A percentile compares a stretch with the other conserved stretches of the same genome.
These are phyloP conservation scores for Lathyrus tuberosus DNA, from an alignment of 306 rosid genomes.

Conservation along the genomic window DNA sequence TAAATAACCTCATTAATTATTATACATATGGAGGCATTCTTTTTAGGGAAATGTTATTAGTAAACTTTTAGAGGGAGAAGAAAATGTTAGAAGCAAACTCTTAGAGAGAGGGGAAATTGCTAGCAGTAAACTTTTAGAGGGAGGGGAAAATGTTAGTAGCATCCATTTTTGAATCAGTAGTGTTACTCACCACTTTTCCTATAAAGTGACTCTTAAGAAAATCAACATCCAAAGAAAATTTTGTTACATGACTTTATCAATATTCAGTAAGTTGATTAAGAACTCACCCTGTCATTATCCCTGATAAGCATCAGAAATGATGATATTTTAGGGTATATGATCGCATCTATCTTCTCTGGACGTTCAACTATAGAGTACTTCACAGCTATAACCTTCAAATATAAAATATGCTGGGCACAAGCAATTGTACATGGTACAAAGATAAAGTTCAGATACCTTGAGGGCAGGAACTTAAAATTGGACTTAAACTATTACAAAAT, in stretches of 20 bases:
- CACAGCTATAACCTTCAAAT: slow-evolving; percentile 70
- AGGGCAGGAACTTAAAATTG: slow-evolving; percentile 99
- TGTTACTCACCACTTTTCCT: neutral
- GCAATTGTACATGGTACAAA: slow-evolving; percentile 22
- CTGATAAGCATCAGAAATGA: slow-evolving; percentile 96
- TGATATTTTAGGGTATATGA: slow-evolving; percentile 89
- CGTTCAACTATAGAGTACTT: slow-evolving; percentile 97
- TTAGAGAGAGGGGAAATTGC: neutral
- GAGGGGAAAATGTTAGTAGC: neutral
- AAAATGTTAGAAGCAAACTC: neutral
- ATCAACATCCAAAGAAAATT: neutral
- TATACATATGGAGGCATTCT: neutral
- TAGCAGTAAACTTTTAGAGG: neutral
- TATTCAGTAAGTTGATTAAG: slow-evolving; percentile 26
- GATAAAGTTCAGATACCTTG: slow-evolving; percentile 58
- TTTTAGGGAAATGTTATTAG: neutral
- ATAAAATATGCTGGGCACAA: slow-evolving; percentile 32
- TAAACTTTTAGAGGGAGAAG: neutral
- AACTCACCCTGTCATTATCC: slow-evolving; percentile 88
- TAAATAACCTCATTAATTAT: neutral
- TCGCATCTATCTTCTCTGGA: slow-evolving; percentile 94
- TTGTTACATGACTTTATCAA: slow-evolving; percentile 16
- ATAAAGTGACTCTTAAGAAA: neutral
- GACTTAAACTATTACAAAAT: too few species aligned
- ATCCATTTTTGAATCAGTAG: neutral